Percentiles rank a stretch among this genome's conserved stretches.
These are phyloP conservation scores for Pyrenula aspistea DNA, from an alignment of 495 filamentous ascomycete species.

Conservation along the genomic window DNA sequence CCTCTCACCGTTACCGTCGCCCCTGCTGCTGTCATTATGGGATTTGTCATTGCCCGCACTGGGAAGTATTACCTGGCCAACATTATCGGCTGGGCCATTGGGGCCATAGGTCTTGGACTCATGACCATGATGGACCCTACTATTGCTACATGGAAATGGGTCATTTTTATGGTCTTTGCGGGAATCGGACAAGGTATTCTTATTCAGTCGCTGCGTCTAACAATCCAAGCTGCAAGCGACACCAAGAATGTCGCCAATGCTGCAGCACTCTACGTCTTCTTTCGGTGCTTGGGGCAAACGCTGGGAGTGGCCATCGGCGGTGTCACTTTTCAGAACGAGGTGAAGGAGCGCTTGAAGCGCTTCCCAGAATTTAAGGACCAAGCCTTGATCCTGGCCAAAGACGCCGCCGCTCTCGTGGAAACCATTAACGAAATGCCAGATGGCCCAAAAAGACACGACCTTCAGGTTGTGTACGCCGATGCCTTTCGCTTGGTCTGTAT, in stretches of 20 bases:
- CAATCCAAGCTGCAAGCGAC: conserved; percentile 34
- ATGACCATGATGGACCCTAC: conserved; percentile 33
- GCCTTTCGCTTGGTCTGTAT: conserved; percentile 45
- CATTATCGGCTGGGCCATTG: conserved; percentile 41
- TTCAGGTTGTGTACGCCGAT: conserved; percentile 44
- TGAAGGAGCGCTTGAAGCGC: not conserved
- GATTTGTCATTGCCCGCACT: conserved; percentile 32
- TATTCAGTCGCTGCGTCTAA: conserved; percentile 31
- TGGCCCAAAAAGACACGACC: conserved; percentile 20
- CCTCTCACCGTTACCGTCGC: conserved; percentile 28
- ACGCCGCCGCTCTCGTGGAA: conserved; percentile 47
- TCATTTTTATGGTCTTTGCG: conserved; percentile 39
- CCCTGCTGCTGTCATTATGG: conserved; percentile 32
- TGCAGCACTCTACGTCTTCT: conserved; percentile 43
- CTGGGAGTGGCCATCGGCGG: conserved; percentile 47
- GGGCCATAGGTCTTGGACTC: conserved; percentile 31
- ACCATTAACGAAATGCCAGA: conserved; percentile 44
- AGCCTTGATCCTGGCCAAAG: conserved; percentile 10
- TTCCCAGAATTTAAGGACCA: not conserved
- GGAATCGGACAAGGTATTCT: conserved; percentile 45
- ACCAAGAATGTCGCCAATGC: conserved; percentile 33
- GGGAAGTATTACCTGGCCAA: conserved; percentile 39
- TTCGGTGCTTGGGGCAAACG: conserved; percentile 41
- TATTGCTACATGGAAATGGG: conserved; percentile 32
- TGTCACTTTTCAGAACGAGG: conserved; percentile 16